Conservation (phyloP, 164 flowering plant genomes). For the grape (Vitis vinifera) region DNA sequence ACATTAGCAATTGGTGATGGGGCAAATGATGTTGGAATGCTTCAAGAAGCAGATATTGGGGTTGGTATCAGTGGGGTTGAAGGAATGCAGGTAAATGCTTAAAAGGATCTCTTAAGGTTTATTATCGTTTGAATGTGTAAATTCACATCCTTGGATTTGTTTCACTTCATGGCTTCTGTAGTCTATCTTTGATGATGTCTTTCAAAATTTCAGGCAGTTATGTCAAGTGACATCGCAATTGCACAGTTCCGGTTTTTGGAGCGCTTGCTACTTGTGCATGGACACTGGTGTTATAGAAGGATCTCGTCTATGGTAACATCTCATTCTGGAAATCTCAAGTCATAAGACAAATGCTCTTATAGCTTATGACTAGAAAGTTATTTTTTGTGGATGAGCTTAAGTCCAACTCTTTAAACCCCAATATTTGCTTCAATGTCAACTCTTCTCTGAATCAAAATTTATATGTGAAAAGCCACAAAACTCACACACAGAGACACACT, state of each 20-base stretch:
- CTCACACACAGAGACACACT: too few relatives aligned
- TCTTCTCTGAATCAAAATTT: too few relatives aligned
- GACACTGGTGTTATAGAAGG: conserved; percentile 74
- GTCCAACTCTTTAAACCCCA: too few relatives aligned
- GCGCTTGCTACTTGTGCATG: conserved; percentile 62
- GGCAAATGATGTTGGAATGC: conserved; percentile 88
- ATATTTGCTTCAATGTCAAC: too few relatives aligned
- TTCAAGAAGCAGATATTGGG: conserved; percentile 84
- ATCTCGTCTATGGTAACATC: conserved; percentile 52
- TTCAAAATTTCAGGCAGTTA: conserved; percentile 49
- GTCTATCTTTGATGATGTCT: neutral
- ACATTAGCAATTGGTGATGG: conserved; percentile 82
- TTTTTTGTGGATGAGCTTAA: too few relatives aligned
- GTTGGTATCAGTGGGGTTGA: conserved; percentile 77
- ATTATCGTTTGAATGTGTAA: neutral
- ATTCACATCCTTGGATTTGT: neutral
- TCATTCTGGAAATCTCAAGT: neutral
- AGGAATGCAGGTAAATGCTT: conserved; percentile 68
- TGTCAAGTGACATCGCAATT: conserved; percentile 68
- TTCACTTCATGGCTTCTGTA: neutral
- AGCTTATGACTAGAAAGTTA: too few relatives aligned
- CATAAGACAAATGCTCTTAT: neutral
- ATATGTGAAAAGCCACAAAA: too few relatives aligned
- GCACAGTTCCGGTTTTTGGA: conserved; percentile 62
- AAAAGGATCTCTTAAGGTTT: neutral